Evolutionary conservation across 164 flowering plant species (phyloP).

Genomic region (Magnolia officinalis): DNA sequence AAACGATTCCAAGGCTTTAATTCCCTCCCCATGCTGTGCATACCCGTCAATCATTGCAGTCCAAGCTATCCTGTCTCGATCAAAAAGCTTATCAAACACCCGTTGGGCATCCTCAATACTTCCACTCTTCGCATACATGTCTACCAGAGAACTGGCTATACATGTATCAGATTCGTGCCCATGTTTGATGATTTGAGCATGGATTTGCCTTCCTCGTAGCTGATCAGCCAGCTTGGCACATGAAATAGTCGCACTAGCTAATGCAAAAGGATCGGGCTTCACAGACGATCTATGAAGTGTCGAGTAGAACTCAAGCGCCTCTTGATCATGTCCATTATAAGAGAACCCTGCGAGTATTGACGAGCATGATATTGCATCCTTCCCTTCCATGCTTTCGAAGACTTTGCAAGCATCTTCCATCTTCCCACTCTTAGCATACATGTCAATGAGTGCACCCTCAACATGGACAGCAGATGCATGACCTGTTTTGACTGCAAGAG

Average conservation of each 20-base stretch:
- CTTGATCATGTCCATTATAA: constrained; percentile 17
- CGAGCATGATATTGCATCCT: constrained; percentile 18
- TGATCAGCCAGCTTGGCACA: constrained; percentile 19
- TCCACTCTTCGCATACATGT: constrained; percentile 15
- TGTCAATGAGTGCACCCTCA: constrained; percentile 17
- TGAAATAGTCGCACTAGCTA: constrained; percentile 13
- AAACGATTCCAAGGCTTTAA: constrained; percentile 10
- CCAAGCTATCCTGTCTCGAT: constrained; percentile 15
- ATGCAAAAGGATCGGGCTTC: constrained; percentile 15
- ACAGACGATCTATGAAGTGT: constrained; percentile 5
- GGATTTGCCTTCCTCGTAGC: constrained; percentile 14
- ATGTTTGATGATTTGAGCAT: constrained; percentile 13
- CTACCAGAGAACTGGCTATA: constrained; percentile 17
- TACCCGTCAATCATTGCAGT: constrained; percentile 16
- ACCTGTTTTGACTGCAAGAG: constrained; percentile 7
- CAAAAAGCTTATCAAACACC: constrained; percentile 1
- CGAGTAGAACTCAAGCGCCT: constrained; percentile 16
- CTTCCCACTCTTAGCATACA: constrained; percentile 16
- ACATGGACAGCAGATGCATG: constrained; percentile 7
- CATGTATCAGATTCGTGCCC: constrained; percentile 14
- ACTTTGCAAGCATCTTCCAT: constrained; percentile 11
- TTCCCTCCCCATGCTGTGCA: constrained; percentile 18
- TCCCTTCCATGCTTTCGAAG: constrained; percentile 11
- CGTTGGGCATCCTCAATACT: constrained; percentile 5
- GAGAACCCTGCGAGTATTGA: constrained; percentile 17